Percentiles rank a stretch among this genome's conserved stretches.
These are phyloP conservation scores for Penicillium sp. DNA, from an alignment of 2,329 filamentous ascomycete species.

Conservation along the genomic window DNA sequence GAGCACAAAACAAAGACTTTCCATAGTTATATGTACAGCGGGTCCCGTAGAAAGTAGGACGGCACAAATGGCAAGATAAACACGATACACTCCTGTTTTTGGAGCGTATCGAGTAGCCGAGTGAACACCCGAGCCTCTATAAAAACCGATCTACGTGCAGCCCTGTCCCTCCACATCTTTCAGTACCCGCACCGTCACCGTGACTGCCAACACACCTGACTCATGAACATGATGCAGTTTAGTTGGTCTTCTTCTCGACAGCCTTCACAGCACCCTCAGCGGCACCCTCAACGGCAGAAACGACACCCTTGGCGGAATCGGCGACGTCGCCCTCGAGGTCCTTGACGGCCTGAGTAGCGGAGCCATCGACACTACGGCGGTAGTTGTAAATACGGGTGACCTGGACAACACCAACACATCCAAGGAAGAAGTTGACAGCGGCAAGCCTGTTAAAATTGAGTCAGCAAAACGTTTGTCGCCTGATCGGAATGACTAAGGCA, in stretches of 20 bases:
- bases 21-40: conserved; percentile 26
- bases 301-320: conserved; percentile 37
- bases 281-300: conserved; percentile 11
- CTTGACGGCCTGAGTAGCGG: conserved; percentile 39
- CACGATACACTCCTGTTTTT: neutral
- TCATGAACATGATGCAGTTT: conserved; percentile 2
- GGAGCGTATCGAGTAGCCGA: neutral
- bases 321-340: conserved; percentile 38
- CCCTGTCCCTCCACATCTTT: conserved; percentile 3
- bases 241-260: conserved; percentile 12
- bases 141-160: conserved; percentile 11
- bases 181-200: neutral
- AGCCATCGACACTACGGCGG: conserved; percentile 56
- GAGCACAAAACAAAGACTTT: conserved; percentile 15
- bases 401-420: conserved; percentile 81
- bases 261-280: conserved; percentile 35
- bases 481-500: neutral
- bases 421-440: conserved; percentile 97
- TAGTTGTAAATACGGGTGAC: conserved; percentile 72
- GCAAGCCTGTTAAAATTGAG: conserved; percentile 62
- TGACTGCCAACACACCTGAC: neutral
- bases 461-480: conserved; percentile 9
- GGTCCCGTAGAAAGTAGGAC: conserved; percentile 5
- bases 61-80: neutral
- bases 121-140: conserved; percentile 2